Percentiles rank a stretch among this genome's conserved stretches.
Conservation (phyloP, 306 rosid species). For the Quercus ilex region DNA sequence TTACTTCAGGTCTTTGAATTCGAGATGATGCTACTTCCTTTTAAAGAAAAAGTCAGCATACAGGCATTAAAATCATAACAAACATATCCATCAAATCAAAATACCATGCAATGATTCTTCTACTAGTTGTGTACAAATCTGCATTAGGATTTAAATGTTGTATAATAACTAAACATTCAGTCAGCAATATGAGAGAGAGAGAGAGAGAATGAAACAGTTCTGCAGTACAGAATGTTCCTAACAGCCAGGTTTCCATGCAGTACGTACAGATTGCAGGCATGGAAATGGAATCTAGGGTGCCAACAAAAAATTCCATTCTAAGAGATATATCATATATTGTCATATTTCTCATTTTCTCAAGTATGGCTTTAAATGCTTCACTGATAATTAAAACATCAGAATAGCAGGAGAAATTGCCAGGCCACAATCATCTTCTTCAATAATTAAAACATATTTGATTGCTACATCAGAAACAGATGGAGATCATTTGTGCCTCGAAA, state of each 20-base stretch:
- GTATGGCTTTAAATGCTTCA: background rate
- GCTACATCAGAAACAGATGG: background rate
- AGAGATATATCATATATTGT: background rate
- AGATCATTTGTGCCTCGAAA: background rate
- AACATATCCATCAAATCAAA: background rate
- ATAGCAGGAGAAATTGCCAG: background rate
- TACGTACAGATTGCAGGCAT: background rate
- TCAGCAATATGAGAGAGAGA: background rate
- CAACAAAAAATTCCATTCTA: background rate
- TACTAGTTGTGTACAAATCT: background rate
- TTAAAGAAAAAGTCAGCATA: slow-evolving; percentile 23
- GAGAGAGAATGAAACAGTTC: background rate
- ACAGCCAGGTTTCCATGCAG: background rate
- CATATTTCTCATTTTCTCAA: background rate
- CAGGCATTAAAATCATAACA: background rate
- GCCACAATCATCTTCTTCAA: background rate
- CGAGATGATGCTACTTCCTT: slow-evolving; percentile 30
- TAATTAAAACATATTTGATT: background rate
- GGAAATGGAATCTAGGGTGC: background rate
- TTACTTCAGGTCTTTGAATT: slow-evolving; percentile 30
- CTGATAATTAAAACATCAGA: background rate
- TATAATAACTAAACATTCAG: background rate
- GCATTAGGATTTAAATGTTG: background rate
- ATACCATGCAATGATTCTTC: background rate
- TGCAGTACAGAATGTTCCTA: background rate